These are phyloP conservation scores for Fusarium papillatum DNA, from an alignment of 2,329 filamentous ascomycete genomes.

Conservation along the genomic window DNA sequence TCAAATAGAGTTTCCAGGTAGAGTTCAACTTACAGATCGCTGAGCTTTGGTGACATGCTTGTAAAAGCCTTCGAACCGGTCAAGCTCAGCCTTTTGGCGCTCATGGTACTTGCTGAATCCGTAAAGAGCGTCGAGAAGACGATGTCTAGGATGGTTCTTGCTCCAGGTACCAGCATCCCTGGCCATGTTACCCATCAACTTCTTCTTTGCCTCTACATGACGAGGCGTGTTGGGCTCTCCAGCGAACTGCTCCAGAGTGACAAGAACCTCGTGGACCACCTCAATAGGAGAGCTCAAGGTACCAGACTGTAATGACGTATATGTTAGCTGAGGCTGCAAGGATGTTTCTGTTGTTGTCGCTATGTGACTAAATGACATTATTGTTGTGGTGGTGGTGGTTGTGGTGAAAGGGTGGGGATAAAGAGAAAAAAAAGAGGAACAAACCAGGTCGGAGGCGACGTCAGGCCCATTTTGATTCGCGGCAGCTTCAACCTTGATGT, in stretches of 20 bases:
- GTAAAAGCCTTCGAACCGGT: conserved; percentile 52
- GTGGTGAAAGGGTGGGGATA: background rate
- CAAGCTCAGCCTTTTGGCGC: conserved; percentile 52
- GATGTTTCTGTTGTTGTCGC: background rate
- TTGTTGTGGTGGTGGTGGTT: background rate
- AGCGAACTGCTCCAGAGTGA: conserved; percentile 43
- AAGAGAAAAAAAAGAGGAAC: conserved; percentile 18
- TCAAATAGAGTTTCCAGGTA: background rate
- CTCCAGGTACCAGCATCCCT: conserved; percentile 49
- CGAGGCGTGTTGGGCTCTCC: conserved; percentile 37
- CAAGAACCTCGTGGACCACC: conserved; percentile 43
- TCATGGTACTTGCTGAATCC: conserved; percentile 53
- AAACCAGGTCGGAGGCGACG: conserved; percentile 34
- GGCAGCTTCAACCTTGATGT: conserved; percentile 20
- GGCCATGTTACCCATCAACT: conserved; percentile 46
- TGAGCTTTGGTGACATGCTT: conserved; percentile 52
- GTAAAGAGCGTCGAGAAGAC: conserved; percentile 55
- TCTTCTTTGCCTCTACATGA: conserved; percentile 48
- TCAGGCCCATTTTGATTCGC: conserved; percentile 11
- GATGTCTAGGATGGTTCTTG: conserved; percentile 53
- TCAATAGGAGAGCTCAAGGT: conserved; percentile 29
- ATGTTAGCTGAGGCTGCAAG: conserved; percentile 16
- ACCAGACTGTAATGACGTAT: conserved; percentile 15
- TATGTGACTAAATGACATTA: background rate
- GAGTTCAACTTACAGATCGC: conserved; percentile 33